These are phyloP conservation scores for Colletotrichum viniferum DNA, from an alignment of 2,329 filamentous ascomycete species.

Conservation along the genomic window DNA sequence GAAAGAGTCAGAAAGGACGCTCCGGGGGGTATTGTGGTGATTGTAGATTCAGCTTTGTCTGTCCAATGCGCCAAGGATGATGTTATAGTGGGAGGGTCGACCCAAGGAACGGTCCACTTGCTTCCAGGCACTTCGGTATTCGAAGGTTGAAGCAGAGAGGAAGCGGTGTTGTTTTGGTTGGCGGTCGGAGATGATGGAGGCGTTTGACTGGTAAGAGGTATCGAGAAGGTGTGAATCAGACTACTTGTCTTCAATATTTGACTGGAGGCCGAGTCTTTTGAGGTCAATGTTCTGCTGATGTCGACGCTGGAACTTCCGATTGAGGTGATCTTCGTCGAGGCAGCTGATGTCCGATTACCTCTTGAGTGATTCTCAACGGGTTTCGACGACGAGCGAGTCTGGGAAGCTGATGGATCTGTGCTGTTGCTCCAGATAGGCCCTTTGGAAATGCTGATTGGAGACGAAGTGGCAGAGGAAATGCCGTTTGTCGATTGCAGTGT, in stretches of 20 bases:
- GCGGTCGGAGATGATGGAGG: not conserved
- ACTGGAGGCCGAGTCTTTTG: not conserved
- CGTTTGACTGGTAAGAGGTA: not conserved
- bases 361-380: not conserved
- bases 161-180: not conserved
- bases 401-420: not conserved
- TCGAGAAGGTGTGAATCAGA: not conserved
- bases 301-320: not conserved
- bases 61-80: not conserved
- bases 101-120: not conserved
- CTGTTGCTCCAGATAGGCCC: not conserved
- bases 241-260: not conserved
- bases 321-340: not conserved
- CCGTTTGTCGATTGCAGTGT: not conserved
- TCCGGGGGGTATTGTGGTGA: not conserved
- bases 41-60: not conserved
- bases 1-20: not conserved
- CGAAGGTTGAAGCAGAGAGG: not conserved
- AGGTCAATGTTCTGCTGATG: not conserved
- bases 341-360: not conserved
- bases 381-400: not conserved
- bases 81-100: not conserved
- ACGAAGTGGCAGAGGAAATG: not conserved
- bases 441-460: not conserved
- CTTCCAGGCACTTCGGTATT: not conserved